These are phyloP conservation scores for Daedalea quercina DNA, from an alignment of 768 basidiomycete genomes.

Conservation along the genomic window DNA sequence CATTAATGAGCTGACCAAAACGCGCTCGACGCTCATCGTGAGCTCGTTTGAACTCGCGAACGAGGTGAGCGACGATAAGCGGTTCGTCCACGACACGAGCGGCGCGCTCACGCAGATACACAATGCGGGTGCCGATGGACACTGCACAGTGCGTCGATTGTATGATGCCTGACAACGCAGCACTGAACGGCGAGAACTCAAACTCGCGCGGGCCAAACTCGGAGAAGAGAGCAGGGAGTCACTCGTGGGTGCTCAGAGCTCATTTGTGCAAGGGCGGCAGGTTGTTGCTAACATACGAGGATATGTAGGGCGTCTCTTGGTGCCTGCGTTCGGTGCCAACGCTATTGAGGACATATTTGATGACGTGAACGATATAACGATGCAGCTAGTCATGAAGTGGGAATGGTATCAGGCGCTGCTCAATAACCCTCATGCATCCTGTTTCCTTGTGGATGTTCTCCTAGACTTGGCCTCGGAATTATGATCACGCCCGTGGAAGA, in stretches of 20 bases:
- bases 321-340: slow-evolving; percentile 36
- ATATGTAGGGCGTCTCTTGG: slow-evolving; percentile 30
- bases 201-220: slow-evolving; percentile 23
- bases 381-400: slow-evolving; percentile 40
- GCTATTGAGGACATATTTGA: slow-evolving; percentile 38
- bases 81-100: slow-evolving; percentile 33
- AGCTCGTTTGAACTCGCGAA: slow-evolving; percentile 31
- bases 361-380: slow-evolving; percentile 39
- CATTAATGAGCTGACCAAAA: slow-evolving; percentile 9
- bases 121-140: slow-evolving; percentile 32
- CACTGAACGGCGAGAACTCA: too few species aligned
- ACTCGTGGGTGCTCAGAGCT: slow-evolving; percentile 25
- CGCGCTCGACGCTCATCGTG: slow-evolving; percentile 21
- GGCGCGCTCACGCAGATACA: slow-evolving; percentile 30
- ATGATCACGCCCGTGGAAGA: slow-evolving; percentile 37
- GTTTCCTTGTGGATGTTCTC: not conserved
- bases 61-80: slow-evolving; percentile 36
- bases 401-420: slow-evolving; percentile 33
- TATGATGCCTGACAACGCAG: too few species aligned
- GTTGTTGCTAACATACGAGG: too few species aligned
- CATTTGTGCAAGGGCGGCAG: not conserved
- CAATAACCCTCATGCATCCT: too few species aligned
- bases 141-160: slow-evolving; percentile 31
- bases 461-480: slow-evolving; percentile 35
- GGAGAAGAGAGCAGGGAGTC: slow-evolving; percentile 39